Conservation (phyloP, 345 rosid genomes). For the Populus tremula region DNA sequence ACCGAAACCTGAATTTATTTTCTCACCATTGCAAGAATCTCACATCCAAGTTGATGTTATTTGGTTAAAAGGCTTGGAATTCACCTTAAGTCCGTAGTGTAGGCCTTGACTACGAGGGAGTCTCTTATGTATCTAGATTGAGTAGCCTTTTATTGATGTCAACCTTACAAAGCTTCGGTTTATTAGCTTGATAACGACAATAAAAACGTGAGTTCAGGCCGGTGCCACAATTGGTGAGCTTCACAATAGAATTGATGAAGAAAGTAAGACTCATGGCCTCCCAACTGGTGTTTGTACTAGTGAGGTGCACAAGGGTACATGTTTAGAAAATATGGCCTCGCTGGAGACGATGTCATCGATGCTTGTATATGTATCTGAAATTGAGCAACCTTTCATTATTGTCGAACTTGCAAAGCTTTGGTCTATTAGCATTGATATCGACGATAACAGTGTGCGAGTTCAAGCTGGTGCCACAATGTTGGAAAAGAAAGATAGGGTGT, state of each 20-base stretch:
- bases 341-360: slow-evolving; percentile 59
- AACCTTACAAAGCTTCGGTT: slow-evolving; percentile 46
- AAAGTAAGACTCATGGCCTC: slow-evolving; percentile 51
- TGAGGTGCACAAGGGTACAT: slow-evolving; percentile 47
- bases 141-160: slow-evolving; percentile 45
- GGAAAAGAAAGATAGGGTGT: too few species aligned
- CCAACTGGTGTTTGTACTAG: slow-evolving; percentile 60
- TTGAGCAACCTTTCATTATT: slow-evolving; percentile 44
- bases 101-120: too few species aligned
- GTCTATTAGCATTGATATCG: slow-evolving; percentile 29
- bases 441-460: slow-evolving; percentile 48
- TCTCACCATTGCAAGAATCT: background rate
- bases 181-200: slow-evolving; percentile 30
- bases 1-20: background rate
- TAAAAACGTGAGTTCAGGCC: slow-evolving; percentile 53
- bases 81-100: background rate
- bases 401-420: slow-evolving; percentile 49
- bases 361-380: slow-evolving; percentile 36
- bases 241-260: slow-evolving; percentile 43
- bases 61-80: slow-evolving; percentile 4
- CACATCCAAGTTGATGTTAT: slow-evolving; percentile 3
- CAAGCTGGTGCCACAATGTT: slow-evolving; percentile 49
- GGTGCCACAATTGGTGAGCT: slow-evolving; percentile 65
- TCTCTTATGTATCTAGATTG: slow-evolving; percentile 12
- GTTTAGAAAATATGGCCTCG: slow-evolving; percentile 70